Percentiles rank a stretch among this genome's conserved stretches.
phyloP scores from a whole-genome alignment of 305 asterid genomes.

The Fraxinus latifolia region DNA sequence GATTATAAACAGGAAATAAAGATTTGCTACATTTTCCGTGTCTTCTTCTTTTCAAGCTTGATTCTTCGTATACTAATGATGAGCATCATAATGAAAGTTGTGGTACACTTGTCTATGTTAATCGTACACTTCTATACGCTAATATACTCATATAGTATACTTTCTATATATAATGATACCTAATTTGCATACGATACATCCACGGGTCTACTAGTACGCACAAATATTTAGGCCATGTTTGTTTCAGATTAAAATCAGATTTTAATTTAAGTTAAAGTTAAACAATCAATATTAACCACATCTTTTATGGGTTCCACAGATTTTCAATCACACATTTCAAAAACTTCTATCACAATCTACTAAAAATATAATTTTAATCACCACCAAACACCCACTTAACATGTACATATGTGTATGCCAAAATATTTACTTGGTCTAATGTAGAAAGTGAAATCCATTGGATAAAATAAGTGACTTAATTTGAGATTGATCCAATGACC shows the following conservation, averaged over 20 bases:
- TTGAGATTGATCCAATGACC: neutral
- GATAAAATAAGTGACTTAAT: neutral
- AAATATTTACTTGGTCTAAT: neutral
- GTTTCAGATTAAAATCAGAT: too few relatives aligned
- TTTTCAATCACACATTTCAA: too few relatives aligned
- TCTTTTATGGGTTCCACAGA: too few relatives aligned
- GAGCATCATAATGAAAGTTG: neutral
- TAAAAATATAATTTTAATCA: too few relatives aligned
- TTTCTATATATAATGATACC: neutral
- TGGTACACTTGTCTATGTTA: too few relatives aligned
- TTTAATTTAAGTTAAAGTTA: too few relatives aligned
- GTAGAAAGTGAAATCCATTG: neutral
- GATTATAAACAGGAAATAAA: too few relatives aligned
- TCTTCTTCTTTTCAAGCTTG: neutral
- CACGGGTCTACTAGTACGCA: neutral
- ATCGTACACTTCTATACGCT: neutral
- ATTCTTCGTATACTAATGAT: neutral
- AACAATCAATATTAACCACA: too few relatives aligned
- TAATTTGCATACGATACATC: neutral
- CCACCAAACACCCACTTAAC: too few relatives aligned
- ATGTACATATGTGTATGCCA: too few relatives aligned
- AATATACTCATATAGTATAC: neutral
- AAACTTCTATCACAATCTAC: too few relatives aligned
- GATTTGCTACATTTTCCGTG: neutral
- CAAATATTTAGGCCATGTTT: neutral